phyloP scores from a whole-genome alignment of 2,329 filamentous ascomycete genomes.

The Cladosporium sp. region DNA sequence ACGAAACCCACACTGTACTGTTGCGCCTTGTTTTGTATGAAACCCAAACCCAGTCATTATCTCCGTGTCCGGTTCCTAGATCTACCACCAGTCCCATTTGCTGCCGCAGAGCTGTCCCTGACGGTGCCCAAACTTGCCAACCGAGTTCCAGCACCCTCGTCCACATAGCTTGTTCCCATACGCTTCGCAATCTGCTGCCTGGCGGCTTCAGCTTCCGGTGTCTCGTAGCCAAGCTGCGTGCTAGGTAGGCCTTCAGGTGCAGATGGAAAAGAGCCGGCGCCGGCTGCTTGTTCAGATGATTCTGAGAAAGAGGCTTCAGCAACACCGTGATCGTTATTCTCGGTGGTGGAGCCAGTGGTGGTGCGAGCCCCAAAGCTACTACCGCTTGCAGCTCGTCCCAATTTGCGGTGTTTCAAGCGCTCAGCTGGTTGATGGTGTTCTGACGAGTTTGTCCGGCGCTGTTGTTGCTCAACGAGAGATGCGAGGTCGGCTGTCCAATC shows the following conservation, averaged over 20 bases:
- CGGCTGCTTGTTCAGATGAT: neutral
- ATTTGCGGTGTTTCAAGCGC: conserved; percentile 25
- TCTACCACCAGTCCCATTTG: conserved; percentile 16
- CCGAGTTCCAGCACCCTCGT: conserved; percentile 21
- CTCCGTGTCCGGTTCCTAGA: conserved; percentile 16
- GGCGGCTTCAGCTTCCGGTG: conserved; percentile 28
- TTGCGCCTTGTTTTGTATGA: neutral
- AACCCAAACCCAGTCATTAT: neutral
- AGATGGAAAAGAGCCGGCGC: neutral
- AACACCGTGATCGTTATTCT: neutral
- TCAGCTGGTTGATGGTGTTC: conserved; percentile 13
- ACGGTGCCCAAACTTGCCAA: conserved; percentile 29
- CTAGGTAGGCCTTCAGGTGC: conserved; percentile 20
- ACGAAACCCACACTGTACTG: neutral
- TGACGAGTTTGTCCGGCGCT: conserved; percentile 2
- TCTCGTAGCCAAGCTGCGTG: conserved; percentile 35
- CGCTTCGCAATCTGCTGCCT: conserved; percentile 28
- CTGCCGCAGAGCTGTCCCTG: conserved; percentile 24
- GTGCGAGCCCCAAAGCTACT: conserved; percentile 8
- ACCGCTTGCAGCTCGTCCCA: conserved; percentile 28
- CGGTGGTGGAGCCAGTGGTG: neutral
- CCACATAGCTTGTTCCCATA: conserved; percentile 28
- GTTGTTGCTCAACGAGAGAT: conserved; percentile 8
- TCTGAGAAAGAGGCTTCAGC: conserved; percentile 1
- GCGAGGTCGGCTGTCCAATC: conserved; percentile 7